Evolutionary conservation across 2,329 filamentous ascomycete genomes (phyloP).

Genomic region (Stagonosporopsis vannaccii): DNA sequence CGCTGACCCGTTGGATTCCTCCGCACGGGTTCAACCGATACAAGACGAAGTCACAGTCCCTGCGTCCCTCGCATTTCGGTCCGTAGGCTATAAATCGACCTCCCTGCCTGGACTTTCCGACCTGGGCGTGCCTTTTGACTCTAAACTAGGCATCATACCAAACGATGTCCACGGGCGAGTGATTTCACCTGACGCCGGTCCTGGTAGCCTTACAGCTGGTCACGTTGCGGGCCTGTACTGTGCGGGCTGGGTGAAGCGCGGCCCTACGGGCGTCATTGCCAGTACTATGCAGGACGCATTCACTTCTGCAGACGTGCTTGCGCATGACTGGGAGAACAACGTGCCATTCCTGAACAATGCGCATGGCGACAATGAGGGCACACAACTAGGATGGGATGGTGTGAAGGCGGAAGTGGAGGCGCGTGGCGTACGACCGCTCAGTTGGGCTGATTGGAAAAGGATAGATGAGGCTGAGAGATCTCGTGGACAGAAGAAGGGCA

Average conservation of each 20-base stretch:
- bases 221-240: conserved; percentile 82
- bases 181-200: conserved; percentile 49
- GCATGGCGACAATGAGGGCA: conserved; percentile 43
- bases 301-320: conserved; percentile 82
- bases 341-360: conserved; percentile 58
- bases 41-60: conserved; percentile 60
- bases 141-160: conserved; percentile 74
- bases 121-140: conserved; percentile 80
- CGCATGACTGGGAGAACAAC: conserved; percentile 71
- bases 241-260: conserved; percentile 94
- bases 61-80: conserved; percentile 81
- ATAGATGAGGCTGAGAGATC: conserved; percentile 82
- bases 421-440: conserved; percentile 68
- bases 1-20: conserved; percentile 56
- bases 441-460: conserved; percentile 84
- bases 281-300: conserved; percentile 97
- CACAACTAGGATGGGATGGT: conserved; percentile 76
- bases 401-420: conserved; percentile 67
- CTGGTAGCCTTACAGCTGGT: conserved; percentile 54
- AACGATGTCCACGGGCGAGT: conserved; percentile 85
- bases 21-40: conserved; percentile 60
- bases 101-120: conserved; percentile 76
- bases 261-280: conserved; percentile 93
- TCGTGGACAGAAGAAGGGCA: conserved; percentile 71
- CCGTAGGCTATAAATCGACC: conserved; percentile 91